phyloP scores from a whole-genome alignment of 108 stramenopile species.

The Nitzschia palea region DNA sequence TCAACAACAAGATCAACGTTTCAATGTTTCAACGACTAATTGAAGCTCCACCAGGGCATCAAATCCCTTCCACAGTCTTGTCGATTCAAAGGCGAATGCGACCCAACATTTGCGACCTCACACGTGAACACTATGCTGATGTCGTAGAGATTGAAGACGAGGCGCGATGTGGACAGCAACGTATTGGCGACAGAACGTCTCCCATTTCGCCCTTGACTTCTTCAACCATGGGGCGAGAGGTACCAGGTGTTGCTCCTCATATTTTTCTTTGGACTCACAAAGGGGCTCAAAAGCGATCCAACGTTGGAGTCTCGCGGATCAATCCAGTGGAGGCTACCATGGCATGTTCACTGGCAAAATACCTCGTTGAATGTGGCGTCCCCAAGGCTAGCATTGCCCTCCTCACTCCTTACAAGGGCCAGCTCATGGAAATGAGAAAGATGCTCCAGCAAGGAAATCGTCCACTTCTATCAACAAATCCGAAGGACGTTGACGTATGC shows the following conservation, averaged over 20 bases:
- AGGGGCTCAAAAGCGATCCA: conserved; percentile 24
- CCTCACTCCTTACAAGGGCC: conserved; percentile 52
- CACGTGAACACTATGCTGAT: conserved; percentile 35
- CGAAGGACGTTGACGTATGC: conserved; percentile 6
- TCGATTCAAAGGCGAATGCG: conserved; percentile 51
- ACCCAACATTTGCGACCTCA: conserved; percentile 43
- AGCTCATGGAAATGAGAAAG: conserved; percentile 39
- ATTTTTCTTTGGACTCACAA: conserved; percentile 44
- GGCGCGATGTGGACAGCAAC: neutral
- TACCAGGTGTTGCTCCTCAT: conserved; percentile 40
- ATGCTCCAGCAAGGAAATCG: neutral
- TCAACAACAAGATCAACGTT: conserved; percentile 43
- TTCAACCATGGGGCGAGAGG: conserved; percentile 28
- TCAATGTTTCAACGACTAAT: conserved; percentile 46
- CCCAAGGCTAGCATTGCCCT: conserved; percentile 35
- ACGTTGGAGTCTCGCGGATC: conserved; percentile 28
- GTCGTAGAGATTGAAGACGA: conserved; percentile 43
- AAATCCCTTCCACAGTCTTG: conserved; percentile 37
- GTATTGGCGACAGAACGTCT: neutral
- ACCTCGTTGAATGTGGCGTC: conserved; percentile 41
- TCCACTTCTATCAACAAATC: neutral
- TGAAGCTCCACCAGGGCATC: conserved; percentile 26
- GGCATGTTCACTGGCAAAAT: conserved; percentile 15
- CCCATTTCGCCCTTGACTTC: neutral
- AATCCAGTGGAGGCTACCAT: conserved; percentile 24